Percentiles rank a stretch among this genome's conserved stretches.
Conservation (phyloP, 768 basidiomycete species). For the Calocybe gangraenosa region DNA sequence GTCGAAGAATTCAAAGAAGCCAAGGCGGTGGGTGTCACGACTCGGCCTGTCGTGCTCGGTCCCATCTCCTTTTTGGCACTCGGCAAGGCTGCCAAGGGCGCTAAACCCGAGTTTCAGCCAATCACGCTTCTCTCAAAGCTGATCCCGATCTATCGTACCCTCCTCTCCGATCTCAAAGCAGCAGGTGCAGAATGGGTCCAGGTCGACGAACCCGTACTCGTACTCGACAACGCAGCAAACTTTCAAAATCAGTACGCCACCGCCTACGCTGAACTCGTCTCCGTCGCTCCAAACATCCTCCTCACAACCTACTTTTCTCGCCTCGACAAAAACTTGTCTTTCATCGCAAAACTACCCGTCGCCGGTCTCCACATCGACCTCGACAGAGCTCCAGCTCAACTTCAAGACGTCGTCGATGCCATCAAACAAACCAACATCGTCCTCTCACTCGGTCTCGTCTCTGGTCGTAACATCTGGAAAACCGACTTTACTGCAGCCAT, state of each 20-base stretch:
- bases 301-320: conserved; percentile 97
- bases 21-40: conserved; percentile 79
- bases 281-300: conserved; percentile 86
- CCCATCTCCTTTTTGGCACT: conserved; percentile 94
- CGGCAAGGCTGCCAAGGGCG: conserved; percentile 86
- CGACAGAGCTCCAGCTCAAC: conserved; percentile 87
- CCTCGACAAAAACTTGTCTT: conserved; percentile 87
- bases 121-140: conserved; percentile 87
- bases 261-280: conserved; percentile 77
- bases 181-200: conserved; percentile 95
- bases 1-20: conserved; percentile 95
- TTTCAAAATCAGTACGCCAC: conserved; percentile 77
- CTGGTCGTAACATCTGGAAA: conserved; percentile 99
- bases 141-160: conserved; percentile 86
- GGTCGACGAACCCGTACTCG: conserved; percentile 95
- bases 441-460: conserved; percentile 93
- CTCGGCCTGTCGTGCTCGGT: conserved; percentile 94
- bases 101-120: conserved; percentile 81
- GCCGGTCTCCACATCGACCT: conserved; percentile 96
- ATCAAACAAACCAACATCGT: conserved; percentile 77
- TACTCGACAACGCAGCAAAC: conserved; percentile 76
- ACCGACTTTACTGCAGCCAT: conserved; percentile 83
- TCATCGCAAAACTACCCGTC: conserved; percentile 87
- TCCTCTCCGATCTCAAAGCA: conserved; percentile 85
- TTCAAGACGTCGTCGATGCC: conserved; percentile 76